Percentiles rank a stretch among this genome's conserved stretches.
These are phyloP conservation scores for Hericium rajendrae DNA, from an alignment of 768 basidiomycete species.

Conservation along the genomic window DNA sequence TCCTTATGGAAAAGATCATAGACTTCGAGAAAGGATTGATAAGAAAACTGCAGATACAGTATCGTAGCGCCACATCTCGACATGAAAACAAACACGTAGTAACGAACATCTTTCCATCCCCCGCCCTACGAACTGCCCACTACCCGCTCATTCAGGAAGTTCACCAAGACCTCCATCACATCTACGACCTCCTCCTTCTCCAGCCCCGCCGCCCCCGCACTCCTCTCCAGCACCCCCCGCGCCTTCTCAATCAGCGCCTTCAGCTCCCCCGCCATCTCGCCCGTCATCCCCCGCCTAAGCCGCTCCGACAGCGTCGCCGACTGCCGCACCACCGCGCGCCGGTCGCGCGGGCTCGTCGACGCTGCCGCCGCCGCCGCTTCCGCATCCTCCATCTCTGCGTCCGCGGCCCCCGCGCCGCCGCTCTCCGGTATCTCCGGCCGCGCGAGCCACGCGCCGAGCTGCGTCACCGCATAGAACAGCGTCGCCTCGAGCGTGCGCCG, in stretches of 20 bases:
- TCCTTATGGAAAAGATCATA: no score
- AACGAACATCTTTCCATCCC: not conserved
- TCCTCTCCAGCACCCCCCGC: slow-evolving; percentile 53
- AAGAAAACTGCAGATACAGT: not conserved
- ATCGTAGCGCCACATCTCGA: not conserved
- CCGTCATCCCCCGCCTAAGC: slow-evolving; percentile 66
- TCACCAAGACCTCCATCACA: slow-evolving; percentile 48
- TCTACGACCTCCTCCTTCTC: slow-evolving; percentile 31
- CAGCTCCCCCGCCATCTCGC: slow-evolving; percentile 69
- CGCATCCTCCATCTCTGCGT: slow-evolving; percentile 36
- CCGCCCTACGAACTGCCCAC: slow-evolving; percentile 12
- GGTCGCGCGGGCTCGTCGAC: slow-evolving; percentile 20
- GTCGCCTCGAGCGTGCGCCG: slow-evolving; percentile 59
- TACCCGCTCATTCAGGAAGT: slow-evolving; percentile 59
- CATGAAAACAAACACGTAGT: not conserved
- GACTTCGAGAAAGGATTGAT: no score
- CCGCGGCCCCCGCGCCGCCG: slow-evolving; percentile 13
- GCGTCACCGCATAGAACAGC: slow-evolving; percentile 62
- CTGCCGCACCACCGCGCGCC: slow-evolving; percentile 31
- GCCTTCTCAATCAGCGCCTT: slow-evolving; percentile 57
- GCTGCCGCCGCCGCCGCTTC: slow-evolving; percentile 8
- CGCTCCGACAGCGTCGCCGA: slow-evolving; percentile 51
- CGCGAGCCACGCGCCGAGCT: slow-evolving; percentile 70
- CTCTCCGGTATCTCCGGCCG: slow-evolving; percentile 46
- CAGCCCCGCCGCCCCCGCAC: slow-evolving; percentile 37